phyloP scores from a whole-genome alignment of 345 rosid species.

The Lumnitzera racemosa region DNA sequence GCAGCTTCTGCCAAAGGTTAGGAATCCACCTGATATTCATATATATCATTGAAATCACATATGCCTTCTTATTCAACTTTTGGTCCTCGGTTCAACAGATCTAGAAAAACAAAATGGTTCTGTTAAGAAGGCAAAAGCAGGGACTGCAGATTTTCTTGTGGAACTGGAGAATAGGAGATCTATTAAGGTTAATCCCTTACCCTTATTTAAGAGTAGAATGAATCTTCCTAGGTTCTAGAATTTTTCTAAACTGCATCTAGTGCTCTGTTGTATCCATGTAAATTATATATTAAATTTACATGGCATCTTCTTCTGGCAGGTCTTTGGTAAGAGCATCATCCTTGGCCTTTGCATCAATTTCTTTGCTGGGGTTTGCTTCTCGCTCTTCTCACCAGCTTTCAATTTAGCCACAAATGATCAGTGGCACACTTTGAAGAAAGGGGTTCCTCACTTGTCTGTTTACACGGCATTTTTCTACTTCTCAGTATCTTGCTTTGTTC shows the following conservation, averaged over 20 bases:
- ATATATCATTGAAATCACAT: not conserved
- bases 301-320: constrained; percentile 26
- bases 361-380: constrained; percentile 72
- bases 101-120: constrained; percentile 26
- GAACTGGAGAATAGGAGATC: constrained; percentile 67
- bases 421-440: constrained; percentile 60
- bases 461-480: constrained; percentile 79
- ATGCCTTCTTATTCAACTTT: not conserved
- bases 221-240: not conserved
- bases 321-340: constrained; percentile 57
- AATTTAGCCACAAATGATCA: constrained; percentile 88
- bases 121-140: constrained; percentile 35
- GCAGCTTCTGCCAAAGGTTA: constrained; percentile 23
- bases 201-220: not conserved
- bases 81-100: constrained; percentile 15
- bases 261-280: not conserved
- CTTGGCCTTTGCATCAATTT: constrained; percentile 52
- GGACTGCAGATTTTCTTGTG: constrained; percentile 56
- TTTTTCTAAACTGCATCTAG: not conserved
- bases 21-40: not conserved
- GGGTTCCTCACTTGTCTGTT: constrained; percentile 62
- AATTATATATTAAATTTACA: not conserved
- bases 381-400: constrained; percentile 85
- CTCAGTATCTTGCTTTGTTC: constrained; percentile 49
- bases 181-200: constrained; percentile 44